A percentile compares a stretch with the other conserved stretches of the same genome.
phyloP scores from a whole-genome alignment of 371 early-diverging fungal genomes.

The Mucor velutinosus region DNA sequence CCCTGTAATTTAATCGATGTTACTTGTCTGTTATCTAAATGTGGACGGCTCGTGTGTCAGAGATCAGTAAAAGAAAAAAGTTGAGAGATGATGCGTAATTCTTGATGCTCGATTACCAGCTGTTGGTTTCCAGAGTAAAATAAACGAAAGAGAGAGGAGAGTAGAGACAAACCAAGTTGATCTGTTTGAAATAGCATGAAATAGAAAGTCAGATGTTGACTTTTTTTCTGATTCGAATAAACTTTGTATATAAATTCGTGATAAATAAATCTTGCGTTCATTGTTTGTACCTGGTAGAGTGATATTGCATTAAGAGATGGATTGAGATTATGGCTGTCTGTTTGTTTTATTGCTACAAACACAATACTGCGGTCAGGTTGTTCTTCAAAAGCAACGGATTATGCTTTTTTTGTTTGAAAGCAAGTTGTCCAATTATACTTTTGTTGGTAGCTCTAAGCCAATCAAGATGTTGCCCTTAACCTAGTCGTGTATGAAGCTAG shows the following conservation, averaged over 20 bases:
- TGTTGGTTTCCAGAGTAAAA: not conserved
- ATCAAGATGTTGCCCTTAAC: no score
- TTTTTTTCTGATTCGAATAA: not conserved
- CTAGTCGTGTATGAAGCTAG: no score
- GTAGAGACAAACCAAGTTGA: not conserved
- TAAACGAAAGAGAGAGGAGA: not conserved
- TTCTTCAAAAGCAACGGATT: no score
- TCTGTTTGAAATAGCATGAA: not conserved
- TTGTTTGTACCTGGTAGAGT: no score
- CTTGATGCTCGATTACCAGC: not conserved
- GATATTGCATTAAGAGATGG: no score
- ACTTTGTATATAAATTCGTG: not conserved
- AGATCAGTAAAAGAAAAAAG: not conserved
- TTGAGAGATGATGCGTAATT: not conserved
- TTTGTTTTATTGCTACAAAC: no score
- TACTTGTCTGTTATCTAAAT: not conserved
- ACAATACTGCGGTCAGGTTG: no score
- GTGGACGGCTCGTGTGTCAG: not conserved
- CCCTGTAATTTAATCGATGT: not conserved
- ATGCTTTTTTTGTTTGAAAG: no score
- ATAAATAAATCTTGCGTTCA: not conserved
- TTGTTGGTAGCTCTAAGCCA: no score
- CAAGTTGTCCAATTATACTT: no score
- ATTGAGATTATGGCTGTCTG: no score
- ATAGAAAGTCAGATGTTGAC: conserved; percentile 4